Evolutionary conservation across 305 asterid genomes (phyloP), one percentile per base, ranked within the genome.

Genomic region (Plantago coronopus): DNA sequence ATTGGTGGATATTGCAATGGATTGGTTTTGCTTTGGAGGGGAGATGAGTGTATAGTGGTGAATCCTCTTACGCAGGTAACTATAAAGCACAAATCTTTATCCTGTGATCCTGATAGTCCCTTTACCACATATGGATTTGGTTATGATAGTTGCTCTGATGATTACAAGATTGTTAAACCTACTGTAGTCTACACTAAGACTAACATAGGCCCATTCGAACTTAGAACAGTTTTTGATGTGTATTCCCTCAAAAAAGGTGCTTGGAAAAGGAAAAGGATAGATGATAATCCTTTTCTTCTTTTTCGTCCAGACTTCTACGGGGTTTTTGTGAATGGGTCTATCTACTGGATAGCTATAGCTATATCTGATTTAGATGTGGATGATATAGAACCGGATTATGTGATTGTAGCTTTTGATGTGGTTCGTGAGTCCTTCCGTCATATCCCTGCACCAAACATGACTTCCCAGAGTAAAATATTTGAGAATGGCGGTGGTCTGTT

Each of bases 21-120:
- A 0, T 17, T 48, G 15, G 13, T 48, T 48, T 17, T 18, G 25
- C 12, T 17, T 5, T 3, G 4, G 38, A 31, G 7, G 4, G 7
- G 7, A 6, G 15, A 9, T 6, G 23, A 22, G 23, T 3, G 0
- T 12, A 7, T 48, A 17, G 54, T 48, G 22, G 14, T 48, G 18
- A 48, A 48, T 48, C 54, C 54, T 12, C 3, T 48, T 48, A 48
- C 54, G 13, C 18, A 17, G 54, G 54, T 48, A 48, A 48, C 15
- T 14, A 48, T 48, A 6, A 14, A 7, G 18, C 2, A 7, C 3
- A 9, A 9, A 0, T 1, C 13, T 0, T 10, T 0, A 7, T 3
- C 14, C 1, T 47, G 31, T 47, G 1, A 47, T 0, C 9, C n/a
- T 17, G 1, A 2, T 0, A n/a, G n/a, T n/a, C n/a, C n/a, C n/a